Evolutionary conservation across 2,329 filamentous ascomycete genomes (phyloP).

Genomic region (Calonectria montana): DNA sequence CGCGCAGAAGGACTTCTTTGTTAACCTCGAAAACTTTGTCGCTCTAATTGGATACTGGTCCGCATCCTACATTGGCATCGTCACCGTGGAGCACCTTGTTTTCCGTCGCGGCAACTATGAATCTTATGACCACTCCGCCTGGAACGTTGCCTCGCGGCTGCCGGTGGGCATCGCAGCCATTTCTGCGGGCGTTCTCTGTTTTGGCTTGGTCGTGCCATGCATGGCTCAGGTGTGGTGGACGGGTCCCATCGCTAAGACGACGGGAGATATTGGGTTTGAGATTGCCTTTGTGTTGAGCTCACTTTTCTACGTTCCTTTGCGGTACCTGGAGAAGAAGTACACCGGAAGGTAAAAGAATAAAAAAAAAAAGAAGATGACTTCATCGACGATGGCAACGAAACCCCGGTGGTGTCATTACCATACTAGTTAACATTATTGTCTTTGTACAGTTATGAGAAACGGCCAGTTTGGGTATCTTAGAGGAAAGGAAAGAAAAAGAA

Average conservation of each 20-base stretch:
- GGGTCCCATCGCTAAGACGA: slow-evolving; percentile 68
- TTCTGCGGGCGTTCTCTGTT: slow-evolving; percentile 56
- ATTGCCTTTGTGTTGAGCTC: slow-evolving; percentile 66
- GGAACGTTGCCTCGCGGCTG: slow-evolving; percentile 58
- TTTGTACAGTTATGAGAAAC: slow-evolving; percentile 11
- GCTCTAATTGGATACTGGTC: slow-evolving; percentile 70
- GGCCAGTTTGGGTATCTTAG: slow-evolving; percentile 1
- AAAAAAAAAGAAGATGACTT: not conserved
- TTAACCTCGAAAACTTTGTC: slow-evolving; percentile 67
- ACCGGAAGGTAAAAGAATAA: slow-evolving; percentile 35
- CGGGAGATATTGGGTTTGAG: slow-evolving; percentile 76
- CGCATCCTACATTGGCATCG: slow-evolving; percentile 63
- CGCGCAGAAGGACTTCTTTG: slow-evolving; percentile 67
- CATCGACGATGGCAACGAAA: not conserved
- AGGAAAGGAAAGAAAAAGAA: not conserved
- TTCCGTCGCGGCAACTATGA: slow-evolving; percentile 58
- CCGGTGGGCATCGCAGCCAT: slow-evolving; percentile 61
- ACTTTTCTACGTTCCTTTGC: slow-evolving; percentile 59
- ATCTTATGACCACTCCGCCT: slow-evolving; percentile 59
- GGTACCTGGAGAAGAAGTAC: slow-evolving; percentile 56
- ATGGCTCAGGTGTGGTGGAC: slow-evolving; percentile 72
- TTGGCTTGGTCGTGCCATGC: slow-evolving; percentile 66
- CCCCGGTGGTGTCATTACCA: not conserved
- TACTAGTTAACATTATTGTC: not conserved
- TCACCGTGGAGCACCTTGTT: slow-evolving; percentile 60